Evolutionary conservation across 345 rosid species (phyloP).

Genomic region (Gossypium anomalum): DNA sequence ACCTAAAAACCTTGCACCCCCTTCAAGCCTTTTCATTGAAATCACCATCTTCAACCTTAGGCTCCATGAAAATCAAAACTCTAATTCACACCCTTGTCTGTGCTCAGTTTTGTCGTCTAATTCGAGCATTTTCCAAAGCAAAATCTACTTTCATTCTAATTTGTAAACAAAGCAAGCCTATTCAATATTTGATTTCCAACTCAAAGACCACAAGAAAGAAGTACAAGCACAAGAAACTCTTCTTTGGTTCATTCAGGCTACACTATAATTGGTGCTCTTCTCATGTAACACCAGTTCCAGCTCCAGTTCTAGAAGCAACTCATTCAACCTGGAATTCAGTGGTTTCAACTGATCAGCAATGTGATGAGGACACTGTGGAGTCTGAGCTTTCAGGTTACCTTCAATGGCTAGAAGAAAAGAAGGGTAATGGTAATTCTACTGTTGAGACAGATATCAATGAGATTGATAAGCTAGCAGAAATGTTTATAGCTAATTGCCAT

Average conservation of each 20-base stretch:
- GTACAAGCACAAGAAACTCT: constrained; percentile 38
- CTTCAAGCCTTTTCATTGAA: constrained; percentile 30
- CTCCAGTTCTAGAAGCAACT: constrained; percentile 39
- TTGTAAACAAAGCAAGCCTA: constrained; percentile 42
- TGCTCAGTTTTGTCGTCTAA: constrained; percentile 48
- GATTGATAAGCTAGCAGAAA: constrained; percentile 76
- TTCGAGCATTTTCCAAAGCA: constrained; percentile 51
- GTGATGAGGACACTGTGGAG: constrained; percentile 18
- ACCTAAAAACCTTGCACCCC: constrained; percentile 21
- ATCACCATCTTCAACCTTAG: constrained; percentile 39
- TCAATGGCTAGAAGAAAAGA: constrained; percentile 58
- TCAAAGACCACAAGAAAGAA: constrained; percentile 36
- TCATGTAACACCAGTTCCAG: constrained; percentile 57
- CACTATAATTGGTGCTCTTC: constrained; percentile 94
- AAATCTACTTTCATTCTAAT: constrained; percentile 45
- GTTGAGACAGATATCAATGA: constrained; percentile 37
- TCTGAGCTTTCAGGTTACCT: constrained; percentile 59
- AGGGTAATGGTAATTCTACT: constrained; percentile 16
- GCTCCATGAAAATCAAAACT: constrained; percentile 54
- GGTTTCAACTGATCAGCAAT: constrained; percentile 20
- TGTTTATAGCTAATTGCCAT: constrained; percentile 77
- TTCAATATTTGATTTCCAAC: constrained; percentile 34
- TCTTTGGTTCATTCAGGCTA: constrained; percentile 78
- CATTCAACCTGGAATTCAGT: constrained; percentile 50
- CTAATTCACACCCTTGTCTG: constrained; percentile 50